Percentiles rank a stretch among this genome's conserved stretches.
Evolutionary conservation across 495 filamentous ascomycete genomes (phyloP).

Genomic region (Podospora didyma): DNA sequence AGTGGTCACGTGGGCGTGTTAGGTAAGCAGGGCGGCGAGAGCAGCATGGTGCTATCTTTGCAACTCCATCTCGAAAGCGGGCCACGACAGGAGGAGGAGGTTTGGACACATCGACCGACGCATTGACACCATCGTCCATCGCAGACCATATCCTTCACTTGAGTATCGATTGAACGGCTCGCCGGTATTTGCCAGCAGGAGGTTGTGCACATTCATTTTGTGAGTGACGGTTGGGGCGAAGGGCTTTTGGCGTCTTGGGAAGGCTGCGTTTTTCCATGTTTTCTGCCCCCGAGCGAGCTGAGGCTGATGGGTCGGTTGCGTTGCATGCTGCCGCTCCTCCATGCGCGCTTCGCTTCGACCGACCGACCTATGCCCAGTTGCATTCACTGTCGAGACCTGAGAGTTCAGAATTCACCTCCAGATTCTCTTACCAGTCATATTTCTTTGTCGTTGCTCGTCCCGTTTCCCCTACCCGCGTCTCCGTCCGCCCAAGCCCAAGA

Average conservation of each 20-base stretch:
- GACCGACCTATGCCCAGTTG: too few species aligned
- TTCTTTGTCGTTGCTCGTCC: not conserved
- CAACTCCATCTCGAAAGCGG: slow-evolving; percentile 13
- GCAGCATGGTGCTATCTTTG: slow-evolving; percentile 12
- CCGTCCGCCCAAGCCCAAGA: not conserved
- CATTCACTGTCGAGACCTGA: too few species aligned
- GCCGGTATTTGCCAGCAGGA: slow-evolving; percentile 23
- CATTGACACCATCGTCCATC: slow-evolving; percentile 7
- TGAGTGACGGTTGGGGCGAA: slow-evolving; percentile 10
- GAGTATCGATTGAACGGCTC: slow-evolving; percentile 28
- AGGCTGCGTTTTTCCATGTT: not conserved
- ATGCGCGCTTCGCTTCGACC: too few species aligned
- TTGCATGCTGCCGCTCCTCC: too few species aligned
- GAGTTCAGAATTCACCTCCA: too few species aligned
- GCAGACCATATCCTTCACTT: slow-evolving; percentile 26
- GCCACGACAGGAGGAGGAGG: slow-evolving; percentile 16
- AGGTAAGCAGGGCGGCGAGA: slow-evolving; percentile 6
- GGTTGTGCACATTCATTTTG: slow-evolving; percentile 22
- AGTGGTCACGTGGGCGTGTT: slow-evolving; percentile 9
- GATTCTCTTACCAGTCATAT: too few species aligned
- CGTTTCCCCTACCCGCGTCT: not conserved
- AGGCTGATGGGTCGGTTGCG: too few species aligned
- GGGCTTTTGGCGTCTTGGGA: not conserved
- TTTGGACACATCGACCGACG: slow-evolving; percentile 18
- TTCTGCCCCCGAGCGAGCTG: too few species aligned